Base-by-base conservation (phyloP, 2,329 filamentous ascomycete species). In the Stemphylium beticola region DNA sequence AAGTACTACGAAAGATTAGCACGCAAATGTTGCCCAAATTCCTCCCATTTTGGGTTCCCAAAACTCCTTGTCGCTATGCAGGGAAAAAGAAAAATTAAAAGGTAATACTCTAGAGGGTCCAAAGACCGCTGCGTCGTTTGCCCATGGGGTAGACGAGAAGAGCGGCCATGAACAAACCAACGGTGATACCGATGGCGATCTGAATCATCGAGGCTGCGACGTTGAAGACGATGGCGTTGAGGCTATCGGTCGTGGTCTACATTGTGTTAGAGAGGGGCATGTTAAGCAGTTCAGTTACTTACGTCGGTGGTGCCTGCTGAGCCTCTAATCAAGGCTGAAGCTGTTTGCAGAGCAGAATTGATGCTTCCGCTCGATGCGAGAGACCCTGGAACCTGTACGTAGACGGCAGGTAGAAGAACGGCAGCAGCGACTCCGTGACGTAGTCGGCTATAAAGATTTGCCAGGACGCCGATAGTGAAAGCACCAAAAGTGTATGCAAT, bases 401-500 rank as follows among this genome's bases (percentile, higher is more conserved):
- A 72, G 17, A 72, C 68, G 14, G 69, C 69, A 22, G 69, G 69
- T 9, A 72, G 54, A 8, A 72, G 65, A 4, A 72, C 69, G 12
- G 69, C 67, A 34, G 69, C 69, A 12, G 69, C 81, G 14, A 82
- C 74, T 47, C 83, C 79, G 7, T 82, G 78, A 11, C 85, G 83
- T 10, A 87, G 68, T 4, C 90, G 83, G 20, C 87, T 88, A 77
- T 93, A 93, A 3, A 92, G 68, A 64, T 95, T 95, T 1, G 90
- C 90, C 47, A 92, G 76, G 22, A 92, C 83, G 8, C 91, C 91
- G 12, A 95, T 85, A 1, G 85, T 83, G 49, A 95, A 83, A 0
- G 91, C 90, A 33, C 89, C 89, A 6, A 93, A 81, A 34, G 90
- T 90, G 73, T 89, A 91, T 33, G 87, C 86, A 20, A 95, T 86